Evolutionary conservation across 768 basidiomycete genomes (phyloP).

Genomic region (Naganishia vaughanmartiniae): DNA sequence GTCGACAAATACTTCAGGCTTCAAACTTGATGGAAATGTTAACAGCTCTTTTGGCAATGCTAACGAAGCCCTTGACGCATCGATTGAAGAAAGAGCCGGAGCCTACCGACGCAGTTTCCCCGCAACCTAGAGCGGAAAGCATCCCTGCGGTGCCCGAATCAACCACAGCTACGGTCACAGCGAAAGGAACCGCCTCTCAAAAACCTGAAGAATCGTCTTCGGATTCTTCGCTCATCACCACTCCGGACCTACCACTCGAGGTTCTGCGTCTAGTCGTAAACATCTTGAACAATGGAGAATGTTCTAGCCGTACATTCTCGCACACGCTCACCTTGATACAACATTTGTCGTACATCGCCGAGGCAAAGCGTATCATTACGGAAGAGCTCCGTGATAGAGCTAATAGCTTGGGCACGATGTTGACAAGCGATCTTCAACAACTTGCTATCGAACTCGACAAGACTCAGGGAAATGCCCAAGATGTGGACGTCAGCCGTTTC

Average conservation of each 20-base stretch:
- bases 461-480: constrained; percentile 58
- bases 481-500: constrained; percentile 63
- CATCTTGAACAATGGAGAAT: constrained; percentile 95
- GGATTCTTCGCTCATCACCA: constrained; percentile 57
- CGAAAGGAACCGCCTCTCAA: neutral
- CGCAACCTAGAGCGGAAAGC: neutral
- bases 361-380: constrained; percentile 82
- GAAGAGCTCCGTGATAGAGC: constrained; percentile 81
- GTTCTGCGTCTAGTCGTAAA: constrained; percentile 92
- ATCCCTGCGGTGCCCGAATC: neutral
- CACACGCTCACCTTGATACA: constrained; percentile 88
- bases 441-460: constrained; percentile 61
- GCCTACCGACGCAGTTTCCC: neutral
- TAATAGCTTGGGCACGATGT: constrained; percentile 75
- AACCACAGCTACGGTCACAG: neutral
- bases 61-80: constrained; percentile 70
- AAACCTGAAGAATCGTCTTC: neutral
- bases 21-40: constrained; percentile 90
- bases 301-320: constrained; percentile 92
- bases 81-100: constrained; percentile 5
- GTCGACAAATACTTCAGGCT: constrained; percentile 77
- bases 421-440: constrained; percentile 74
- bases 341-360: constrained; percentile 81
- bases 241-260: constrained; percentile 78
- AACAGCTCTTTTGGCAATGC: constrained; percentile 77